phyloP scores from a whole-genome alignment of 805 yeast genomes.

The Candida ipomoeae region DNA sequence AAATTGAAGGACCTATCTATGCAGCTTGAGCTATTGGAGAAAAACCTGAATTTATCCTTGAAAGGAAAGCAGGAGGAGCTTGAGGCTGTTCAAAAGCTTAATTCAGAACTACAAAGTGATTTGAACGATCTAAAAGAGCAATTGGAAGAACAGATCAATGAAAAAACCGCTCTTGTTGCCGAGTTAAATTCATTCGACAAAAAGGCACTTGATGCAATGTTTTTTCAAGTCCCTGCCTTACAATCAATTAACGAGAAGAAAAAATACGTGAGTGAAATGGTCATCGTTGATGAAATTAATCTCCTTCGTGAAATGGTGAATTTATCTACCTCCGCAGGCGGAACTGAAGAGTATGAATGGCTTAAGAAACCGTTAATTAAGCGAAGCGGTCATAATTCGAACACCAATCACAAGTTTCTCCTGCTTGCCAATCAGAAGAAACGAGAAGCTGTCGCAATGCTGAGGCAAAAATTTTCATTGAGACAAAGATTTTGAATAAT shows the following conservation, averaged over 20 bases:
- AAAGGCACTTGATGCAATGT: constrained; percentile 12
- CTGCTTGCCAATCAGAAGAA: neutral
- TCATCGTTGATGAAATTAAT: constrained; percentile 43
- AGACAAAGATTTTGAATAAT: neutral
- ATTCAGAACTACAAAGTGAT: constrained; percentile 6
- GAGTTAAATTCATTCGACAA: constrained; percentile 27
- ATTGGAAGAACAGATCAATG: constrained; percentile 17
- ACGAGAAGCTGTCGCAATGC: neutral
- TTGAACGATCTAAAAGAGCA: constrained; percentile 18
- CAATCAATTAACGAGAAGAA: constrained; percentile 31
- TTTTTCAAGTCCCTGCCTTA: constrained; percentile 21
- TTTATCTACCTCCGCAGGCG: neutral
- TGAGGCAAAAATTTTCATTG: neutral
- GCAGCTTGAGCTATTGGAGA: constrained; percentile 43
- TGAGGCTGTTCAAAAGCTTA: constrained; percentile 13
- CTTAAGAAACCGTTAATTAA: neutral
- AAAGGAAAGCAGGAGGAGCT: constrained; percentile 26
- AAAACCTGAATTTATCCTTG: constrained; percentile 34
- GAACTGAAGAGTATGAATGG: neutral
- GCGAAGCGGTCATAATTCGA: neutral
- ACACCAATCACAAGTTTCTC: neutral
- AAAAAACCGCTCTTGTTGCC: constrained; percentile 19
- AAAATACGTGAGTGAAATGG: constrained; percentile 28
- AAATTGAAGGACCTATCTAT: constrained; percentile 41
- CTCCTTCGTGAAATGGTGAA: constrained; percentile 36